Evolutionary conservation across 306 rosid species (phyloP).

Genomic region (Pueraria montana): DNA sequence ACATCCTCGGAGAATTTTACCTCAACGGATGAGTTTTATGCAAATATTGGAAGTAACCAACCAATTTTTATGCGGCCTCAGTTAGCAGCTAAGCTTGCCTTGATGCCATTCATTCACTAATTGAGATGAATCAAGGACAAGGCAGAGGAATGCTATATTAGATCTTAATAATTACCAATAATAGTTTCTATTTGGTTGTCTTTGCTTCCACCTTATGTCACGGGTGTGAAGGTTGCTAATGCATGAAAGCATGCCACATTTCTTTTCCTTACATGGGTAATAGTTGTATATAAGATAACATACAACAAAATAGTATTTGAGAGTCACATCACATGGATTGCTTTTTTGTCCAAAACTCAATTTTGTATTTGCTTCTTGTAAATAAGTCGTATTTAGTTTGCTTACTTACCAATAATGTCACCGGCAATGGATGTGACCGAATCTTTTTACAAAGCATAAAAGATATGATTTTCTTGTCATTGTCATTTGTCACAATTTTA

Average conservation of each 20-base stretch:
- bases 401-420: neutral
- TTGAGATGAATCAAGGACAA: conserved; percentile 49
- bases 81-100: conserved; percentile 27
- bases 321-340: conserved; percentile 30
- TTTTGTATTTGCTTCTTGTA: conserved; percentile 38
- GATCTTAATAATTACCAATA: conserved; percentile 43
- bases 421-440: neutral
- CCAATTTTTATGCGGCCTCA: conserved; percentile 46
- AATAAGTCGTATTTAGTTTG: conserved; percentile 13
- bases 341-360: conserved; percentile 25
- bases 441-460: neutral
- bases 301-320: conserved; percentile 51
- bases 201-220: conserved; percentile 44
- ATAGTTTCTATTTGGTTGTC: conserved; percentile 38
- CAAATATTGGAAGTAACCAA: conserved; percentile 46
- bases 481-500: neutral
- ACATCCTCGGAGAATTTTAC: conserved; percentile 38
- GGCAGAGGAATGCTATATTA: conserved; percentile 47
- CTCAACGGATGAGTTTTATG: conserved; percentile 21
- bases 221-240: conserved; percentile 58
- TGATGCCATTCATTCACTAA: conserved; percentile 41
- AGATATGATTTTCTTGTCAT: neutral
- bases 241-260: conserved; percentile 46
- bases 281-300: conserved; percentile 62
- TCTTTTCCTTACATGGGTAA: conserved; percentile 40